phyloP scores from a whole-genome alignment of 345 rosid species.

The Euphorbia pulcherrima region DNA sequence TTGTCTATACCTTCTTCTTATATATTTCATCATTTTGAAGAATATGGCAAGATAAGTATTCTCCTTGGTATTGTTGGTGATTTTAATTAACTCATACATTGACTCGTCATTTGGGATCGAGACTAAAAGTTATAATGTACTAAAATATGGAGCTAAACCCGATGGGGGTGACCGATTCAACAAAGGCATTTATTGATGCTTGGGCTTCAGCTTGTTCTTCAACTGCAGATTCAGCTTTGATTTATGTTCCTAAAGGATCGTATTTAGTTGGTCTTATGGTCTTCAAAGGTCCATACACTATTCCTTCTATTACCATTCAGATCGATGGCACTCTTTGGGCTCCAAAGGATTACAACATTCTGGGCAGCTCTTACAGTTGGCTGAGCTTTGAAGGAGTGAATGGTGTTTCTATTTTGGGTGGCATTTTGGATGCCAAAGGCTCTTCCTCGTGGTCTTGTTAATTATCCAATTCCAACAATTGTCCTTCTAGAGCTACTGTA shows the following conservation, averaged over 20 bases:
- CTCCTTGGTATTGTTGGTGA: not conserved
- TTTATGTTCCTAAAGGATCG: conserved; percentile 21
- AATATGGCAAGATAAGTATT: too few species aligned
- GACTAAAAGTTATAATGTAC: not conserved
- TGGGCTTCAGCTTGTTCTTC: conserved; percentile 21
- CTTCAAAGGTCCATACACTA: conserved; percentile 10
- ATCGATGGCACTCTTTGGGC: conserved; percentile 15
- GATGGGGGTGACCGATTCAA: conserved; percentile 8
- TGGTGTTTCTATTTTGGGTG: conserved; percentile 20
- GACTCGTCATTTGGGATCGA: not conserved
- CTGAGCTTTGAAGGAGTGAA: conserved; percentile 15
- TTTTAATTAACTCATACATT: not conserved
- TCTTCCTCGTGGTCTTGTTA: conserved; percentile 20
- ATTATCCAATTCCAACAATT: conserved; percentile 2
- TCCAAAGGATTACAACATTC: not conserved
- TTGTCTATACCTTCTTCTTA: too few species aligned
- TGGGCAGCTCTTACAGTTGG: conserved; percentile 3
- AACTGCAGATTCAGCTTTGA: not conserved
- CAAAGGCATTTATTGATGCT: conserved; percentile 13
- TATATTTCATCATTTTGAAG: too few species aligned
- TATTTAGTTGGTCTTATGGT: conserved; percentile 13
- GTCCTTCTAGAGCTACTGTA: conserved; percentile 23
- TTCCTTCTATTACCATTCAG: not conserved
- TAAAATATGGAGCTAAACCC: conserved; percentile 2
- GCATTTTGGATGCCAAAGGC: conserved; percentile 21